These are phyloP conservation scores for Fusarium nisikadoi DNA, from an alignment of 2,329 filamentous ascomycete species.

Conservation along the genomic window DNA sequence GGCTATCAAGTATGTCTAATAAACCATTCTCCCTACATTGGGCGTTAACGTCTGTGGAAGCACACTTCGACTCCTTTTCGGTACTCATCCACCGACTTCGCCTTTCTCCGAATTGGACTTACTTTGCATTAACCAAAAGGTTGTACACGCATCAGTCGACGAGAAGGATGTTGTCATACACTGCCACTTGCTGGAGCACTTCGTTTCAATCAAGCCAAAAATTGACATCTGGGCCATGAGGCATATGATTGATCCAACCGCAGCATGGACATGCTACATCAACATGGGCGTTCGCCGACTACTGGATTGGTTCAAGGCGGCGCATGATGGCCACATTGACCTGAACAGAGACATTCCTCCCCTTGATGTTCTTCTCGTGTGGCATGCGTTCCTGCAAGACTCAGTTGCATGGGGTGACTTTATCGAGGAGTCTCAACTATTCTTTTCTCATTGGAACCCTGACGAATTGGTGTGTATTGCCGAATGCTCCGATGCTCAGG, in stretches of 20 bases:
- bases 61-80: background rate
- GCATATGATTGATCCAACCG: background rate
- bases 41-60: background rate
- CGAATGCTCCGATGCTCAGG: background rate
- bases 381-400: constrained; percentile 23
- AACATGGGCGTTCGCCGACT: constrained; percentile 24
- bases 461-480: constrained; percentile 13
- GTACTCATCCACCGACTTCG: background rate
- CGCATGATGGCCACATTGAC: background rate
- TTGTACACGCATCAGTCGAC: constrained; percentile 3
- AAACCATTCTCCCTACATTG: background rate
- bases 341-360: constrained; percentile 14
- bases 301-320: constrained; percentile 18
- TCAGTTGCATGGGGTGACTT: constrained; percentile 4
- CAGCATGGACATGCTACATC: constrained; percentile 35
- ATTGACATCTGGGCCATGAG: constrained; percentile 17
- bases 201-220: constrained; percentile 7
- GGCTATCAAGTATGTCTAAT: background rate
- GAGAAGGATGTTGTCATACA: constrained; percentile 12
- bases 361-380: constrained; percentile 27
- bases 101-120: background rate
- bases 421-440: background rate
- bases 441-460: constrained; percentile 14
- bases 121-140: background rate
- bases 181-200: constrained; percentile 24